phyloP scores from a whole-genome alignment of 2,329 filamentous ascomycete genomes.

The Stachybotrys elegans region DNA sequence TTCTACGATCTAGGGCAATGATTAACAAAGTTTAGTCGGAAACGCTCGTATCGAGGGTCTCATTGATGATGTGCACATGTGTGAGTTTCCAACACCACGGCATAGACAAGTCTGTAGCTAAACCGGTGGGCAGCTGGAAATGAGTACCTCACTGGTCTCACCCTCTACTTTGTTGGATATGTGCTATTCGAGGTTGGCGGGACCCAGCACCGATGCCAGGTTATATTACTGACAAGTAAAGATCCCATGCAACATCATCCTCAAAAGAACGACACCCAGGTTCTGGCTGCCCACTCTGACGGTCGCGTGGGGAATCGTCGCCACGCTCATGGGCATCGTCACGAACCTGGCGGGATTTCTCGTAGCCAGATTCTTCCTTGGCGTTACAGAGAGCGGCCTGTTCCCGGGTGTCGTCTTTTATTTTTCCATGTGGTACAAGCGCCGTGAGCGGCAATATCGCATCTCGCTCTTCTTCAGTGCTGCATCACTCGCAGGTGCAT shows the following conservation, averaged over 20 bases:
- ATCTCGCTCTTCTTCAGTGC: conserved; percentile 53
- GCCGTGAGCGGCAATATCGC: conserved; percentile 48
- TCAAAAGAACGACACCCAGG: conserved; percentile 54
- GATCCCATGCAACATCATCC: conserved; percentile 58
- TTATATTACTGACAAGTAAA: conserved; percentile 13
- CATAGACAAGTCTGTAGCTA: conserved; percentile 12
- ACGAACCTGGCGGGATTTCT: conserved; percentile 46
- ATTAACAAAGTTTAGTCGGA: conserved; percentile 38
- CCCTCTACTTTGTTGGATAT: conserved; percentile 61
- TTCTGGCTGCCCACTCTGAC: conserved; percentile 55
- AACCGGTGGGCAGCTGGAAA: conserved; percentile 39
- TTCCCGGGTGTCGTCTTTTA: conserved; percentile 48
- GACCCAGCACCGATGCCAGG: fast-evolving
- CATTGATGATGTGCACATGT: conserved; percentile 45
- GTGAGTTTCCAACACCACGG: conserved; percentile 30
- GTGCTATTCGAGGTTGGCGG: conserved; percentile 46
- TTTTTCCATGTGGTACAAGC: conserved; percentile 51
- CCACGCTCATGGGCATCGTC: conserved; percentile 44
- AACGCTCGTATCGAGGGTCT: conserved; percentile 55
- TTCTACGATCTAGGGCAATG: too few relatives aligned
- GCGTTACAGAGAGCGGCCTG: conserved; percentile 47
- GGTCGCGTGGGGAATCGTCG: conserved; percentile 49
- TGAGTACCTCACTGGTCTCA: conserved; percentile 61
- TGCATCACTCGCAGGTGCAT: conserved; percentile 50
- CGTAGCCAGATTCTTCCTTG: conserved; percentile 49